Evolutionary conservation across 805 yeast species (phyloP), one percentile per base, ranked within the genome.

Genomic region (Nakazawaea ernobii): DNA sequence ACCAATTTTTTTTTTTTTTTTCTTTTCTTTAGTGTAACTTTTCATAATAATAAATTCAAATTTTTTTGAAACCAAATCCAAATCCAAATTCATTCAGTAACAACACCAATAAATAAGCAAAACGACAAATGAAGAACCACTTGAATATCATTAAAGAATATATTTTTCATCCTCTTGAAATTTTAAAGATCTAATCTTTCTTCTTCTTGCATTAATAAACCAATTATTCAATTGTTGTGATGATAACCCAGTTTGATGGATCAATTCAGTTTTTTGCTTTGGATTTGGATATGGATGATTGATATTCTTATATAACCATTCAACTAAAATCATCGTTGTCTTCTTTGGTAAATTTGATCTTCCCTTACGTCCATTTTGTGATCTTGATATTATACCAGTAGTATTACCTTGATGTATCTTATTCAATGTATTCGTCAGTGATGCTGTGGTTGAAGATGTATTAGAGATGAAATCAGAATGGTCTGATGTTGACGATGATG

Each of bases 191-290:
- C 50, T 77, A 44, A 80, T 75, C 59, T 78, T 79, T 53, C 84
- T 65, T 57, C 84, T 66, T 60, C 84, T 69, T 14, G 84, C 84
- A 58, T 79, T 79, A 56, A 79, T 79, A 54, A 79, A 79, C 84
- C 84, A 79, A 55, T 79, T 79, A 50, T 78, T 70, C 50, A 79
- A 66, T 54, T 79, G 84, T 57, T 79, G 84, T 56, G 74, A 74
- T 51, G 75, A 73, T 59, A 79, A 70, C 1, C 83, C 83, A 6
- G 84, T 79, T 51, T 69, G 64, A 55, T 66, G 58, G 67, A 78
- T 77, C 54, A 79, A 62, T 49, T 76, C 79, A 43, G 71, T 66
- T 61, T 79, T 79, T 52, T 79, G 82, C 50, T 75, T 75, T 20
- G 77, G 68, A 59, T 74, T 77, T 14, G 84, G 84, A 57, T 79